phyloP scores from a whole-genome alignment of 2,329 filamentous ascomycete genomes.

The Trichoderma brevicompactum region DNA sequence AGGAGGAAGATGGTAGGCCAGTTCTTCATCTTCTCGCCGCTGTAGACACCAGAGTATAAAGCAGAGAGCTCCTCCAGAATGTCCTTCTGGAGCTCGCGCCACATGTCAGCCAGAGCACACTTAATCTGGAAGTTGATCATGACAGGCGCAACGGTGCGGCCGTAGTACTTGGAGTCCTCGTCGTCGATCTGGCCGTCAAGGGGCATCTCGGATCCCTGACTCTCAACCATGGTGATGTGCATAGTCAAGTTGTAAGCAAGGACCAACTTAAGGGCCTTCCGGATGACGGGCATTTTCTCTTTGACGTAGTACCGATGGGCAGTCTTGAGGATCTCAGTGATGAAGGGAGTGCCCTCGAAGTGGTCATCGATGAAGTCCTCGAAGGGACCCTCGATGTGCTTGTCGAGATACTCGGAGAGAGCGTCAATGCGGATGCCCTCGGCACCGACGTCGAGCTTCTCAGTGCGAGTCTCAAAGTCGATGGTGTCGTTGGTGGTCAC shows the following conservation, averaged over 20 bases:
- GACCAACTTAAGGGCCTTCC: constrained; percentile 93
- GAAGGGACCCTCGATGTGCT: constrained; percentile 89
- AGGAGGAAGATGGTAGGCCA: constrained; percentile 99
- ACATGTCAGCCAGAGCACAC: constrained; percentile 95
- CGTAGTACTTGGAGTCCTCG: constrained; percentile 82
- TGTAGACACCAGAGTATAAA: constrained; percentile 97
- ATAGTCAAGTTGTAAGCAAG: constrained; percentile 94
- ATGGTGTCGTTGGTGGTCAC: constrained; percentile 70
- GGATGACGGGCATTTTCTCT: constrained; percentile 85
- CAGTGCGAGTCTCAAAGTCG: constrained; percentile 84
- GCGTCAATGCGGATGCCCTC: constrained; percentile 82
- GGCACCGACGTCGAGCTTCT: constrained; percentile 84
- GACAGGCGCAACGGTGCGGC: constrained; percentile 89
- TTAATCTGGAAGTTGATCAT: constrained; percentile 99
- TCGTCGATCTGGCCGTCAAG: constrained; percentile 85
- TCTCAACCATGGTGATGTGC: constrained; percentile 93
- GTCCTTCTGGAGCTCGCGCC: constrained; percentile 95
- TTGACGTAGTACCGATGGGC: constrained; percentile 91
- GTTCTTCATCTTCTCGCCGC: constrained; percentile 95
- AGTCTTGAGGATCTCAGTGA: constrained; percentile 95
- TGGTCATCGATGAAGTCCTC: constrained; percentile 95
- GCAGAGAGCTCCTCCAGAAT: constrained; percentile 90
- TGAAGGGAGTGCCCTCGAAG: constrained; percentile 92
- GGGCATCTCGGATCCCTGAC: constrained; percentile 77
- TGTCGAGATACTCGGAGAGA: constrained; percentile 90